A percentile compares a stretch with the other conserved stretches of the same genome.
Evolutionary conservation across 75 land plant genomes (phyloP).

Genomic region (Picea glauca): DNA sequence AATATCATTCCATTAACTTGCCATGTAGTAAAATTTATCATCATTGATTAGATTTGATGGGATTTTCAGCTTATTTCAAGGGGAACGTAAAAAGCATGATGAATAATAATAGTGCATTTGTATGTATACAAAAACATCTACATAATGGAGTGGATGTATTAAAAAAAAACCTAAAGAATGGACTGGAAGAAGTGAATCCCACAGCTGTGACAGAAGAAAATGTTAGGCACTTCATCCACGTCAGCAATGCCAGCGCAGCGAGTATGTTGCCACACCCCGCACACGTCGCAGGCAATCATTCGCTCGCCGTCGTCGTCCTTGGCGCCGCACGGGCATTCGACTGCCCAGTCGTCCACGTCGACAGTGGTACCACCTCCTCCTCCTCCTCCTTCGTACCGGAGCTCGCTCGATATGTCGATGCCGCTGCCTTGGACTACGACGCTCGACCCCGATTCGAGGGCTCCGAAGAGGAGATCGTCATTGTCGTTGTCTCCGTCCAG

Average conservation of each 20-base stretch:
- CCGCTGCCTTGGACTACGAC: slow-evolving; percentile 49
- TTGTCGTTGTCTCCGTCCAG: slow-evolving; percentile 36
- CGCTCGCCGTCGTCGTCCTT: slow-evolving; percentile 70
- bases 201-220: slow-evolving; percentile 55
- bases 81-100: too few relatives aligned
- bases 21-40: too few relatives aligned
- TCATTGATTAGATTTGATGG: too few relatives aligned
- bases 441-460: slow-evolving; percentile 47
- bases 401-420: slow-evolving; percentile 30
- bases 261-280: slow-evolving; percentile 72
- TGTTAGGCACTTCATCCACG: slow-evolving; percentile 33
- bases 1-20: too few relatives aligned
- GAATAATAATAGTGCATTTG: too few relatives aligned
- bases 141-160: too few relatives aligned
- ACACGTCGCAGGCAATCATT: slow-evolving; percentile 68
- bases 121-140: too few relatives aligned
- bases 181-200: slow-evolving; percentile 28
- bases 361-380: neutral
- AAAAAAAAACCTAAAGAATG: neutral
- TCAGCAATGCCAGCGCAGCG: slow-evolving; percentile 55
- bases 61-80: too few relatives aligned
- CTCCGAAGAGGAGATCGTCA: slow-evolving; percentile 62
- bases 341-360: slow-evolving; percentile 57
- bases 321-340: slow-evolving; percentile 72
- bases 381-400: slow-evolving; percentile 77